These are phyloP conservation scores for Fereydounia khargensis DNA, from an alignment of 1,284 basidiomycete species.

Conservation along the genomic window DNA sequence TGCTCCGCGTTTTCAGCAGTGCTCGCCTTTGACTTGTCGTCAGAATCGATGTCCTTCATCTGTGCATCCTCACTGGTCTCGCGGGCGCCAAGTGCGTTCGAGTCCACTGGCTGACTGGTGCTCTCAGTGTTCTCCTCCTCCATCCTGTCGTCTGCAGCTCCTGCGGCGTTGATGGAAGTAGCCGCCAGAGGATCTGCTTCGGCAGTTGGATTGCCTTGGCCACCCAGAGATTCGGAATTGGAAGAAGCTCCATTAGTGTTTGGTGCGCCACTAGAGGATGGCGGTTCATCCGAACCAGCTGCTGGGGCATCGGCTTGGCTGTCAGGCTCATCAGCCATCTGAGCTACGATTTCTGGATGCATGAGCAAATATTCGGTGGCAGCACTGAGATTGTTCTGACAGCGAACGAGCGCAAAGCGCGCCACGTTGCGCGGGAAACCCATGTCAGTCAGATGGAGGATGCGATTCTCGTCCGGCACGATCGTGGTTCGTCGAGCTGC, in stretches of 20 bases:
- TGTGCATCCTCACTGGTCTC: slow-evolving; percentile 17
- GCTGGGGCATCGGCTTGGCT: too few species aligned
- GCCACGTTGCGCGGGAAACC: slow-evolving; percentile 86
- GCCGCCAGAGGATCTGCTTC: too few species aligned
- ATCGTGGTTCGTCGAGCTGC: background rate
- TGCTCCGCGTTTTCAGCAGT: background rate
- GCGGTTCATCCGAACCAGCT: slow-evolving; percentile 2
- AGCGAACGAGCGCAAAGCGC: slow-evolving; percentile 76
- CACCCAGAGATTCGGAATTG: too few species aligned
- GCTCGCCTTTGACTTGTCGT: too few species aligned
- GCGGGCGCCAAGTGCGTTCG: too few species aligned
- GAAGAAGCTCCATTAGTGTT: too few species aligned
- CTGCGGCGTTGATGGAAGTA: slow-evolving; percentile 18
- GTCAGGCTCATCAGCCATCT: slow-evolving; percentile 10
- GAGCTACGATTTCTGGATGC: slow-evolving; percentile 39
- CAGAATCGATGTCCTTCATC: slow-evolving; percentile 14
- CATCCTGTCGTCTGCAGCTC: too few species aligned
- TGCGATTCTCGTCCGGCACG: slow-evolving; percentile 59
- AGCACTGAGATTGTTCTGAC: slow-evolving; percentile 81
- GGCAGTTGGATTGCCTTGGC: too few species aligned
- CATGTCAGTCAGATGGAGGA: slow-evolving; percentile 89
- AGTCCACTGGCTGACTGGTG: too few species aligned
- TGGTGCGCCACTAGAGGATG: too few species aligned
- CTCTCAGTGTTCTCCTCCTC: too few species aligned
- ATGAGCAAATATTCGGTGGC: slow-evolving; percentile 85